phyloP scores from a whole-genome alignment of 176 grass and related monocot genomes.

The Oryza coarctata region DNA sequence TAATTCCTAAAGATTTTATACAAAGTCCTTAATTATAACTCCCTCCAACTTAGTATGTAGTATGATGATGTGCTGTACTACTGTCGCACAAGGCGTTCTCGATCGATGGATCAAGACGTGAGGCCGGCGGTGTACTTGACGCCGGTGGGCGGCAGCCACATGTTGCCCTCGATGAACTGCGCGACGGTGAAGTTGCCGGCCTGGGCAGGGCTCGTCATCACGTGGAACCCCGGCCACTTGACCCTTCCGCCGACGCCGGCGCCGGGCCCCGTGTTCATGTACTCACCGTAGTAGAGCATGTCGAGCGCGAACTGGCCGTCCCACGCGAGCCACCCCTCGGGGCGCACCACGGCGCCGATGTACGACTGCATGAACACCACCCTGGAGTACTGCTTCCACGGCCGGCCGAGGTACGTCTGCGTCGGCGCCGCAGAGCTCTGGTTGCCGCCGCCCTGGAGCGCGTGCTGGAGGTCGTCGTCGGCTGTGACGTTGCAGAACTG shows the following conservation, averaged over 20 bases:
- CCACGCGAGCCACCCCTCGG: conserved; percentile 80
- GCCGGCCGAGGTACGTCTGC: conserved; percentile 57
- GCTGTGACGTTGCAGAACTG: conserved; percentile 74
- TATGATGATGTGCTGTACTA: neutral
- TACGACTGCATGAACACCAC: conserved; percentile 72
- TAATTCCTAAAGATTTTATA: neutral
- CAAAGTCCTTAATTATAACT: neutral
- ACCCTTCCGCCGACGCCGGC: conserved; percentile 30
- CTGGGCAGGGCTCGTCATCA: conserved; percentile 23
- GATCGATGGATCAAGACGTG: conserved; percentile 21
- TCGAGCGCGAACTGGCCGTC: conserved; percentile 39
- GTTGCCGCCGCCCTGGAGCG: neutral
- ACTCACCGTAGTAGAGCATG: conserved; percentile 72
- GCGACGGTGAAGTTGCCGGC: conserved; percentile 67
- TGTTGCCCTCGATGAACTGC: conserved; percentile 68
- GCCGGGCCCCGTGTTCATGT: conserved; percentile 55
- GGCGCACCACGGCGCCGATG: conserved; percentile 38
- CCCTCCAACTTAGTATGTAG: neutral
- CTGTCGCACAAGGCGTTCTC: neutral
- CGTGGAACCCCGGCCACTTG: conserved; percentile 65
- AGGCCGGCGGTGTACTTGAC: conserved; percentile 57
- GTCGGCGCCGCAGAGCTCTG: neutral
- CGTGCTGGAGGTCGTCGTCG: conserved; percentile 40
- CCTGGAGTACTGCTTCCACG: conserved; percentile 61
- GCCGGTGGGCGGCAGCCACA: conserved; percentile 70